Base-by-base conservation (phyloP, 164 flowering plant species). In the Stephania yunnanensis region DNA sequence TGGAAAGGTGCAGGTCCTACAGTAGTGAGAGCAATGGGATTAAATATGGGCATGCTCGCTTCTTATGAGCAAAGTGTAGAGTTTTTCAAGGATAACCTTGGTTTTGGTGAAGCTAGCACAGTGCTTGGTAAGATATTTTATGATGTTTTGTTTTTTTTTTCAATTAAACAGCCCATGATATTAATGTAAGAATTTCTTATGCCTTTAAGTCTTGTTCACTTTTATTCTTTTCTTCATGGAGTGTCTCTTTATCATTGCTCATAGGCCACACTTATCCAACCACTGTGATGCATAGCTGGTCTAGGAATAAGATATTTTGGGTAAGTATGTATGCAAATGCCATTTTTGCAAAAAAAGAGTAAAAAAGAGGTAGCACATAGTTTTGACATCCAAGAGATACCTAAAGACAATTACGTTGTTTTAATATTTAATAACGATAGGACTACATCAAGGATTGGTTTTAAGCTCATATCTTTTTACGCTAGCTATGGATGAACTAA, bases 1-100 rank as follows among this genome's bases (percentile, higher is more conserved):
- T 93, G 99, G 99, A 92, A 92, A 85, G 97, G 99, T 76, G 95
- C 98, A 22, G 95, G 92, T 42, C 99, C 94, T 44, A 95, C 99
- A 75, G 95, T 91, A 1, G 96, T 92, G 22, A 87, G 97, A 81
- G 98, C 98, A n/a, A 95, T 93, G 97, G 95, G 91, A 20, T 78
- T 93, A 76, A 95, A 91, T 80, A 91, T 92, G 95, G 97, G 97
- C 71, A 90, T 91, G 97, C 94, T 95, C 78, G 97, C 98, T 22
- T 93, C 97, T 48, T 95, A 93, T 84, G 98, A 93, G 81, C 97
- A 95, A 78, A 83, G 90, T 84, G 91, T 87, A 67, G 97, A 93
- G 85, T 85, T 91, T 73, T 89, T 84, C 84, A 92, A 77, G 85
- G 97, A 92, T 84, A 64, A 80, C 63, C 85, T 87, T 83, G 93